A percentile compares a stretch with the other conserved stretches of the same genome.
Evolutionary conservation across 73 alveolate species (phyloP).

Genomic region (Blepharisma stoltei): DNA sequence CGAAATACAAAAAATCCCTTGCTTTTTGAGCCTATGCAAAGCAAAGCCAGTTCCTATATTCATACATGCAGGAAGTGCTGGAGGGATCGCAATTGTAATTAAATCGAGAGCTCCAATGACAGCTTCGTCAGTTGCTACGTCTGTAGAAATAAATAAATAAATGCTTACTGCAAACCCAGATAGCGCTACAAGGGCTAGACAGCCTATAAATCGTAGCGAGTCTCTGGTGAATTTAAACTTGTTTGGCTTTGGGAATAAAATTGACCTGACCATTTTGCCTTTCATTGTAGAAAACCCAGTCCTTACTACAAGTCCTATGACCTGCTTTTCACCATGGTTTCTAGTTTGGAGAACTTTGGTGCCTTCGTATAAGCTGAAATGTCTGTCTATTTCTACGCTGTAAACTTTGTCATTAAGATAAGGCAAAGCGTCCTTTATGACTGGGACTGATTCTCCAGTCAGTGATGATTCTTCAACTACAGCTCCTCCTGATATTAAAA

Average conservation of each 20-base stretch:
- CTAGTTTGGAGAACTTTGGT: slow-evolving; percentile 81
- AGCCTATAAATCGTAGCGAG: slow-evolving; percentile 78
- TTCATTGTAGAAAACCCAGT: slow-evolving; percentile 89
- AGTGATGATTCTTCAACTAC: slow-evolving; percentile 91
- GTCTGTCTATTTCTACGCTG: not conserved
- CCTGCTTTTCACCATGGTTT: slow-evolving; percentile 50
- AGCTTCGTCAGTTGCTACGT: not conserved
- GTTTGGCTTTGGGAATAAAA: slow-evolving; percentile 77
- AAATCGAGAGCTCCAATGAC: slow-evolving; percentile 52
- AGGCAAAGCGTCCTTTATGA: slow-evolving; percentile 75
- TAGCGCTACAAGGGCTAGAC: slow-evolving; percentile 77
- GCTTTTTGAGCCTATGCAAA: slow-evolving; percentile 65
- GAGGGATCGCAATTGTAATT: slow-evolving; percentile 77
- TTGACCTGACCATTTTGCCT: slow-evolving; percentile 87
- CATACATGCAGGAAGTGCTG: slow-evolving; percentile 74
- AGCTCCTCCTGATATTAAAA: slow-evolving; percentile 65
- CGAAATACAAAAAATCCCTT: slow-evolving; percentile 76
- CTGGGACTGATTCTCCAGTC: slow-evolving; percentile 97
- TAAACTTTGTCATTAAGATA: slow-evolving; percentile 35
- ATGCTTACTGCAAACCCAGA: slow-evolving; percentile 48
- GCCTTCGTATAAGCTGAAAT: slow-evolving; percentile 48
- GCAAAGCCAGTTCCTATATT: slow-evolving; percentile 58
- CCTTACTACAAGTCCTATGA: slow-evolving; percentile 68
- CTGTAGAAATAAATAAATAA: not conserved
- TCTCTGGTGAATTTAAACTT: slow-evolving; percentile 86